phyloP scores from a whole-genome alignment of 2,329 filamentous ascomycete genomes.

The Stagonosporopsis tanaceti region DNA sequence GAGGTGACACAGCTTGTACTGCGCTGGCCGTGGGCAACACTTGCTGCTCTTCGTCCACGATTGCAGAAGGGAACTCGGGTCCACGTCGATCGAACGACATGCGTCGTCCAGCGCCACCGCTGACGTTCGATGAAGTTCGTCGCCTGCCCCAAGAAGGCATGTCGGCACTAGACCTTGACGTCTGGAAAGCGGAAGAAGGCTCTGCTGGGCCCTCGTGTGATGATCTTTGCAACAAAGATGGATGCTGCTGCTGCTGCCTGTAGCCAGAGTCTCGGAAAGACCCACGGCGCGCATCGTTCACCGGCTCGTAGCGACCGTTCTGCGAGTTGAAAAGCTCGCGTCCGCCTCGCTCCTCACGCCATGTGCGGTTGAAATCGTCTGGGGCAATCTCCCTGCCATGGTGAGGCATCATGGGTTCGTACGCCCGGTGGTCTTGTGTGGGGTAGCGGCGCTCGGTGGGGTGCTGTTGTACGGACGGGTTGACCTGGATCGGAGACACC shows the following conservation, averaged over 20 bases:
- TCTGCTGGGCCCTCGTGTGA: constrained; percentile 74
- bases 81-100: constrained; percentile 63
- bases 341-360: constrained; percentile 75
- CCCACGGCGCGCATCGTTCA: constrained; percentile 74
- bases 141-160: constrained; percentile 72
- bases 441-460: constrained; percentile 57
- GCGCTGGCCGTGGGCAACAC: constrained; percentile 44
- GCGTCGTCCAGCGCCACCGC: constrained; percentile 79
- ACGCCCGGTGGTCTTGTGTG: constrained; percentile 63
- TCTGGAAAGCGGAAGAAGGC: constrained; percentile 86
- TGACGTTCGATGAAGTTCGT: constrained; percentile 89
- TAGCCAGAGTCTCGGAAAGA: constrained; percentile 73
- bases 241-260: constrained; percentile 67
- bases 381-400: constrained; percentile 85
- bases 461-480: constrained; percentile 57
- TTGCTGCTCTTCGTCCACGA: constrained; percentile 40
- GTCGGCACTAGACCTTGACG: constrained; percentile 73
- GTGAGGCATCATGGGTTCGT: constrained; percentile 62
- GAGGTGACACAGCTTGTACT: constrained; percentile 42
- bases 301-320: constrained; percentile 90
- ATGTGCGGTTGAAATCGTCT: constrained; percentile 90
- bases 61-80: constrained; percentile 43
- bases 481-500: constrained; percentile 72
- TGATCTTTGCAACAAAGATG: constrained; percentile 80
- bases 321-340: constrained; percentile 94